Evolutionary conservation across 2,329 filamentous ascomycete species (phyloP), one percentile per base, ranked within the genome.

Genomic region (Fusarium goolgardi): DNA sequence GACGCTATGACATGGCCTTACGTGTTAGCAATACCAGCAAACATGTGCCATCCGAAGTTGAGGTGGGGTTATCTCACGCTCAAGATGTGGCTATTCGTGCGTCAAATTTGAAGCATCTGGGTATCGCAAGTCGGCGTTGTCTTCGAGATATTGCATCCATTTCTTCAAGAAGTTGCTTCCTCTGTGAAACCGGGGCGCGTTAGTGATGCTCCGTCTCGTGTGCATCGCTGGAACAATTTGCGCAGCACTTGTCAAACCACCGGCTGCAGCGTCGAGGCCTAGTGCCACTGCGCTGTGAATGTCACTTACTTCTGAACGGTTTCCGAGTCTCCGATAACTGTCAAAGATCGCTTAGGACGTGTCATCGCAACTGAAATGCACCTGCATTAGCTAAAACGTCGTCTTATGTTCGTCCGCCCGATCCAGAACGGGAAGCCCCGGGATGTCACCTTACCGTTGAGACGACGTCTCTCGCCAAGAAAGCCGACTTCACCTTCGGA

Each of bases 311-410:
- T 89, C 79, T 90, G 90, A 56, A 97, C 92, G 5, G 95, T 98
- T 77, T 97, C 96, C 61, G 93, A 96, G 78, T 99, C 96, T 44
- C 95, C 96, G 73, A 97, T 91, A 20, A 99, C 86, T 66, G 92
- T 96, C 43, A 99, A 84, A 76, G 96, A 95, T 71, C 96, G 88
- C 81, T 92, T 95, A 8, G 96, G 93, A 70, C 96, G 88, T 65
- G 96, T 99, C 94, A 99, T 98, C 54, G 96, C 95, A 72, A 98
- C 94, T 97, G 93, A 90, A 90, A 91, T 73, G 54, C 21, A 55
- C 45, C 56, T 64, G 61, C 58, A 65, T 75, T 70, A 74, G 72
- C 40, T 46, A 55, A 47, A 37, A 45, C 43, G 18, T 45, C 54
- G 47, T 52, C 50, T 55, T 55, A 45, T 52, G 52, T 58, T 43